Conservation (phyloP, 805 yeast species). For the Kodamaea hsintzibuensis region DNA sequence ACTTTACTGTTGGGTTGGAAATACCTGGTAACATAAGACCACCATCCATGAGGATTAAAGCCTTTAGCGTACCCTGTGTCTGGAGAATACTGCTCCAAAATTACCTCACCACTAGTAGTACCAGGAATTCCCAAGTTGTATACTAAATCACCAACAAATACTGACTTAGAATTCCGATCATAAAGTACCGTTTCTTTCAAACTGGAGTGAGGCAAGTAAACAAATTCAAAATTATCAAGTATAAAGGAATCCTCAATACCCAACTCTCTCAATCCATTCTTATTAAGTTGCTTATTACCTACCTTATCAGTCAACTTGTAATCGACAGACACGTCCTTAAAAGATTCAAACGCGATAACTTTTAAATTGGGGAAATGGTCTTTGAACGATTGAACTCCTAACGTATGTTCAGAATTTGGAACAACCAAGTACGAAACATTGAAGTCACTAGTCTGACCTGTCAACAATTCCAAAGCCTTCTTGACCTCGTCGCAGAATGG, state of each 20-base stretch:
- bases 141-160: slow-evolving; percentile 16
- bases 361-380: slow-evolving; percentile 14
- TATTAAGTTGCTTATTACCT: slow-evolving; percentile 8
- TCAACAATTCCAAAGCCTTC: slow-evolving; percentile 14
- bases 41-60: slow-evolving; percentile 15
- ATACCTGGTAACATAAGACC: slow-evolving; percentile 14
- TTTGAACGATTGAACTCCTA: slow-evolving; percentile 13
- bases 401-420: slow-evolving; percentile 15
- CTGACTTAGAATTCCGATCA: slow-evolving; percentile 11
- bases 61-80: slow-evolving; percentile 14
- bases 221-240: slow-evolving; percentile 13
- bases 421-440: slow-evolving; percentile 15
- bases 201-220: slow-evolving; percentile 12
- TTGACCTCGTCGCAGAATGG: slow-evolving; percentile 15
- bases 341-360: slow-evolving; percentile 13
- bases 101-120: slow-evolving; percentile 7
- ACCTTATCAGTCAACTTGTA: background rate
- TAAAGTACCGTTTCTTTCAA: slow-evolving; percentile 17
- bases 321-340: slow-evolving; percentile 7
- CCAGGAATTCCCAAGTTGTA: slow-evolving; percentile 14
- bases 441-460: slow-evolving; percentile 7
- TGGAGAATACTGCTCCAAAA: slow-evolving; percentile 17
- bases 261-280: slow-evolving; percentile 14
- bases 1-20: slow-evolving; percentile 1
- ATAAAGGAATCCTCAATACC: slow-evolving; percentile 11